Conservation (phyloP, 805 yeast genomes). For the Zygoascus bituminiphila region DNA sequence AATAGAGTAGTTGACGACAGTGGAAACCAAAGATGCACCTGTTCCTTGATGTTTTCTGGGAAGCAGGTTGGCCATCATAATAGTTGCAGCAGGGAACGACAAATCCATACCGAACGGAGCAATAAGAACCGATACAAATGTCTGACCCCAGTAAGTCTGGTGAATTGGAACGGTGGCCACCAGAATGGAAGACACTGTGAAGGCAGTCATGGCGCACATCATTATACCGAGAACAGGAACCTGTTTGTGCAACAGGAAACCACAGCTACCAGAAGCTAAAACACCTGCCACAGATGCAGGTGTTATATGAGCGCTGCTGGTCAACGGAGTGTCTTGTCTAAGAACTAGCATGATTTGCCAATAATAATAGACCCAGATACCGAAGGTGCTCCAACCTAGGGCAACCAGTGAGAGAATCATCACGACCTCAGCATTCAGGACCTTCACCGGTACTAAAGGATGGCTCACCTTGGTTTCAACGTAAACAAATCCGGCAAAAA, state of each 20-base stretch:
- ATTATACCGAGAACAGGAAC: conserved; percentile 9
- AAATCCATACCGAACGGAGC: conserved; percentile 70
- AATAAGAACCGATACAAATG: conserved; percentile 48
- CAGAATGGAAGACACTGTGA: conserved; percentile 42
- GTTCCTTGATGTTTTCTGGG: conserved; percentile 65
- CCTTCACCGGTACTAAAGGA: conserved; percentile 49
- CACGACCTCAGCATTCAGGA: conserved; percentile 38
- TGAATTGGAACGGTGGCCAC: conserved; percentile 50
- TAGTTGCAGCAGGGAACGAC: conserved; percentile 67
- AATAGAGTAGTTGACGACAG: conserved; percentile 64
- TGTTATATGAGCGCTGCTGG: conserved; percentile 38
- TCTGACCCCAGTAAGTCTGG: conserved; percentile 51
- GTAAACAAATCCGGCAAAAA: conserved; percentile 38
- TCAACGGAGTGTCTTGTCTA: conserved; percentile 40
- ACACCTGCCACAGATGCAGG: conserved; percentile 25
- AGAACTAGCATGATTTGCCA: conserved; percentile 45
- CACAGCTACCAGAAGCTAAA: conserved; percentile 10
- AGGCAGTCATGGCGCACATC: conserved; percentile 41
- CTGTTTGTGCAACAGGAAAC: conserved; percentile 4
- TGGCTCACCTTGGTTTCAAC: conserved; percentile 40
- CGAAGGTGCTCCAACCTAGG: conserved; percentile 73
- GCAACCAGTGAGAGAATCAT: conserved; percentile 44
- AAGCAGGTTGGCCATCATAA: conserved; percentile 49
- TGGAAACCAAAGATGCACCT: conserved; percentile 66
- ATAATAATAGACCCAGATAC: conserved; percentile 61